Conservation (phyloP, 805 yeast genomes). For the Naumovozyma castellii region DNA sequence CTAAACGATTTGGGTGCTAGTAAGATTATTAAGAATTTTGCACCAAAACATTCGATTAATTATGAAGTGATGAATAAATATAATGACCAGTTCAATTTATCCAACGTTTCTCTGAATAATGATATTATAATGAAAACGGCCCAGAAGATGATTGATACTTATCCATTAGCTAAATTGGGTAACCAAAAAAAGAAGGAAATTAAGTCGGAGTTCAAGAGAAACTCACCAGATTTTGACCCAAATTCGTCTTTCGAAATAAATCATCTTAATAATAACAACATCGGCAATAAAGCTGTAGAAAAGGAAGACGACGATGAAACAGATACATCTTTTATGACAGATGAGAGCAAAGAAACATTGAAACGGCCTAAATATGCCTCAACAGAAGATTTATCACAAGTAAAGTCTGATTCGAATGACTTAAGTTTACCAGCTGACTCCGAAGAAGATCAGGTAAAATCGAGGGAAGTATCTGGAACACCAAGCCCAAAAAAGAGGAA, state of each 20-base stretch:
- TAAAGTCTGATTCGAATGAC: background rate
- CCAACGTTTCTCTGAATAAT: slow-evolving; percentile 4
- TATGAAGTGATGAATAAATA: slow-evolving; percentile 14
- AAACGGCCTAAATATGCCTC: too few species aligned
- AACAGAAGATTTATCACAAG: background rate
- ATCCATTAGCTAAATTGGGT: background rate
- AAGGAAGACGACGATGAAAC: background rate
- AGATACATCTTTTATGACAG: background rate
- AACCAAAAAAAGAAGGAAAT: background rate
- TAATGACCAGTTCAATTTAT: slow-evolving; percentile 1
- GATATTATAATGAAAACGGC: background rate
- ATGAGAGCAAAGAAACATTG: too few species aligned
- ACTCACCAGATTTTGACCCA: background rate
- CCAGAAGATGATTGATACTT: background rate
- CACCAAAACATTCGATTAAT: slow-evolving; percentile 27
- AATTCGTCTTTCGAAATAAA: background rate
- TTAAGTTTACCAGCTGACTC: background rate
- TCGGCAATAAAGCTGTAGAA: background rate
- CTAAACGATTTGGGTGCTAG: slow-evolving; percentile 16
- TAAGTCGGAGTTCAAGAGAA: background rate
- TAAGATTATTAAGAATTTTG: slow-evolving; percentile 25
- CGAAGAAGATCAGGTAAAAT: background rate
- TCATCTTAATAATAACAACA: too few species aligned
- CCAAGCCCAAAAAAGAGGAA: background rate
- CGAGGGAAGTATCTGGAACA: background rate